phyloP scores from a whole-genome alignment of 2,329 filamentous ascomycete species.

The Alternaria sp. region DNA sequence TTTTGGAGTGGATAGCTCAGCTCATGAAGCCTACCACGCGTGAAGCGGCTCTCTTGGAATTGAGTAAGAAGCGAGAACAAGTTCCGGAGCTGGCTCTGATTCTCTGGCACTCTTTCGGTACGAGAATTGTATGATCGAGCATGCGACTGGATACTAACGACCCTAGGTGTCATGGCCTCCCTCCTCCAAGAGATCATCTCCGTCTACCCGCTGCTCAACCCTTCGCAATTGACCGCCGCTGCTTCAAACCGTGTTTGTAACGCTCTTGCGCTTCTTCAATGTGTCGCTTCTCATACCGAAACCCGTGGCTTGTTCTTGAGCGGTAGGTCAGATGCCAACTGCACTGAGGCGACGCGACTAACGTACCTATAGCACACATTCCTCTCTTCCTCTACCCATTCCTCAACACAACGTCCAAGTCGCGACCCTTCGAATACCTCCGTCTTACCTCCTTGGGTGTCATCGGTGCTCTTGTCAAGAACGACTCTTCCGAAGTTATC shows the following conservation, averaged over 20 bases:
- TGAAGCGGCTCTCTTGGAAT: slow-evolving; percentile 89
- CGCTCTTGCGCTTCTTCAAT: slow-evolving; percentile 92
- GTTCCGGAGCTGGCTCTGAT: slow-evolving; percentile 96
- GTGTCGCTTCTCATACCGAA: slow-evolving; percentile 96
- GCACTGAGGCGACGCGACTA: slow-evolving; percentile 15
- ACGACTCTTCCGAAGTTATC: slow-evolving; percentile 97
- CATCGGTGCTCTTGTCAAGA: slow-evolving; percentile 97
- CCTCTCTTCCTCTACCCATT: slow-evolving; percentile 98
- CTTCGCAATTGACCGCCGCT: slow-evolving; percentile 95
- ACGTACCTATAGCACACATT: slow-evolving; percentile 77
- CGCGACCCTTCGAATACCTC: slow-evolving; percentile 95
- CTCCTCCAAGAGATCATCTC: slow-evolving; percentile 98
- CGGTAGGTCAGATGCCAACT: slow-evolving; percentile 62
- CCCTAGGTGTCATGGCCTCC: slow-evolving; percentile 92
- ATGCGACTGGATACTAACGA: slow-evolving; percentile 25
- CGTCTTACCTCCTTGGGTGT: slow-evolving; percentile 95
- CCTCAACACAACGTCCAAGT: slow-evolving; percentile 98
- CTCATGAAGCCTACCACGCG: slow-evolving; percentile 86
- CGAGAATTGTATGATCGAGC: not conserved
- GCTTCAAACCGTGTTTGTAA: slow-evolving; percentile 98
- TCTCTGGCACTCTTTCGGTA: slow-evolving; percentile 98
- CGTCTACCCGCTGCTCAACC: slow-evolving; percentile 95
- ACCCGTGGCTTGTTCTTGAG: slow-evolving; percentile 93
- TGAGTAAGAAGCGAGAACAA: slow-evolving; percentile 98
- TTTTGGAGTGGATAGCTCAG: slow-evolving; percentile 93